Conservation (phyloP, 1,139 yeast species). For the Sugiyamaella neomexicana region DNA sequence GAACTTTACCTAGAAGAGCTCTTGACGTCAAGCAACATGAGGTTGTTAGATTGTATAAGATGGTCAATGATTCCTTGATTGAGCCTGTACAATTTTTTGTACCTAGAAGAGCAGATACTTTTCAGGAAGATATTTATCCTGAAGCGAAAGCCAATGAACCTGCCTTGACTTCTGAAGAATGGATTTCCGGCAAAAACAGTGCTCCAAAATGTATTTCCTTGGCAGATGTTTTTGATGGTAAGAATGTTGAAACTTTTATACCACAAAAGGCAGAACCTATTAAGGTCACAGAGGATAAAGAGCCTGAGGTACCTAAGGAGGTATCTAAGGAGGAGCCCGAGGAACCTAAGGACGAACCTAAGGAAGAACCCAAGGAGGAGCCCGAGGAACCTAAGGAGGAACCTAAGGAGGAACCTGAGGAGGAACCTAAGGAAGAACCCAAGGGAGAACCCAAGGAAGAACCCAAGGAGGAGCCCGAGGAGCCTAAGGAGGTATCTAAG, state of each 20-base stretch:
- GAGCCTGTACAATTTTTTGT: conserved; percentile 92
- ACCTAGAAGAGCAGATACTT: conserved; percentile 90
- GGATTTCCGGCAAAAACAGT: conserved; percentile 72
- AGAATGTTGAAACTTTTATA: conserved; percentile 41
- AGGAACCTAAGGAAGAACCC: conserved; percentile 30
- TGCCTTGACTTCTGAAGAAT: conserved; percentile 76
- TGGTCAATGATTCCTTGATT: conserved; percentile 74
- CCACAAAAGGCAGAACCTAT: conserved; percentile 34
- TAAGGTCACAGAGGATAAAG: conserved; percentile 31
- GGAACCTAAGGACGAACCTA: not conserved
- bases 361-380: not conserved
- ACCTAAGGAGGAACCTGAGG: conserved; percentile 45
- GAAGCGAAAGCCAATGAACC: conserved; percentile 82
- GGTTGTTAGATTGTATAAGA: conserved; percentile 74
- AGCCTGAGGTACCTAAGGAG: too few relatives aligned
- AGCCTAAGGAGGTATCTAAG: not conserved
- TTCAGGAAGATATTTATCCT: conserved; percentile 90
- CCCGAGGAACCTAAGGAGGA: conserved; percentile 12
- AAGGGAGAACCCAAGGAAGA: conserved; percentile 37
- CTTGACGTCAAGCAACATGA: conserved; percentile 84
- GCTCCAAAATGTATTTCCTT: conserved; percentile 78
- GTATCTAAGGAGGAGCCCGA: not conserved
- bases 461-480: conserved; percentile 18
- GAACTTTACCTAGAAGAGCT: conserved; percentile 78
- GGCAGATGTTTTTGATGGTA: conserved; percentile 76